Evolutionary conservation across 2,329 filamentous ascomycete species (phyloP).

Genomic region (Fusarium humuli): DNA sequence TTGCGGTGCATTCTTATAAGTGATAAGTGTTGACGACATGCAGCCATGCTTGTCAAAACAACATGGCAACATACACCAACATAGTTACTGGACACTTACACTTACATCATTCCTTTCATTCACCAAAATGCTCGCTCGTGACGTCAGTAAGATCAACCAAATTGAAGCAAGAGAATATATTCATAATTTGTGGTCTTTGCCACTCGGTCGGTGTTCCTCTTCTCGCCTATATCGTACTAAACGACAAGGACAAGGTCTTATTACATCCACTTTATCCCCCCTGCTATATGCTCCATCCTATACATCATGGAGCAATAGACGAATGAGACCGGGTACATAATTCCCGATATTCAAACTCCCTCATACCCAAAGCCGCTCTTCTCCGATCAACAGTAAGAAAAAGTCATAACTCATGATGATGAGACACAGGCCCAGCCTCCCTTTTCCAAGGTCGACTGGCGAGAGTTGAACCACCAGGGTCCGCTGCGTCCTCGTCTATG

Average conservation of each 20-base stretch:
- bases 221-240: neutral
- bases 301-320: neutral
- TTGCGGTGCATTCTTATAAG: neutral
- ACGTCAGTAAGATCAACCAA: neutral
- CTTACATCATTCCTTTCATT: neutral
- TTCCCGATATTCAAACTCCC: neutral
- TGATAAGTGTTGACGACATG: neutral
- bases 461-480: constrained; percentile 37
- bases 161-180: constrained; percentile 2
- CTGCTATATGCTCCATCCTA: neutral
- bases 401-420: constrained; percentile 35
- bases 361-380: neutral
- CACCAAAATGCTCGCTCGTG: too few species aligned
- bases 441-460: constrained; percentile 26
- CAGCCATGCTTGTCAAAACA: too few species aligned
- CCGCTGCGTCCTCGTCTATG: constrained; percentile 27
- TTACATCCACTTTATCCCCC: constrained; percentile 14
- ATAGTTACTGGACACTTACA: neutral
- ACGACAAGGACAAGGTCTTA: constrained; percentile 1
- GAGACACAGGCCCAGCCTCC: constrained; percentile 41
- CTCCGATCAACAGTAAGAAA: constrained; percentile 11
- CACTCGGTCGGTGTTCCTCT: neutral
- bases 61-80: neutral
- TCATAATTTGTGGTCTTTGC: constrained; percentile 9
- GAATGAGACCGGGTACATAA: neutral